Conservation (phyloP, 176 grass and related monocot genomes). For the Neostapfia colusana region DNA sequence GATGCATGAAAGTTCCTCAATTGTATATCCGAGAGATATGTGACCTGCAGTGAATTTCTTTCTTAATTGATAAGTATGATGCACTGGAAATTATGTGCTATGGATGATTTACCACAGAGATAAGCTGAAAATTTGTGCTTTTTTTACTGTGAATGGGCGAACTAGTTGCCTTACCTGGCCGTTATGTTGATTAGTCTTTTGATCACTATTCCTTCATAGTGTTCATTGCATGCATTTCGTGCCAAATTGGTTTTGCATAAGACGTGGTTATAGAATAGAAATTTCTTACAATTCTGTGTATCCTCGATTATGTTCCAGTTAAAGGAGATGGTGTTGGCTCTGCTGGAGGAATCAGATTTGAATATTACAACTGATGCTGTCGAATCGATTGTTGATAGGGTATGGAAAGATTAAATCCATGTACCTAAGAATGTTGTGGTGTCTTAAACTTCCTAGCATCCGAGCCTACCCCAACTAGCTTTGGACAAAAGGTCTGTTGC, state of each 20-base stretch:
- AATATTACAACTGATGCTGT: conserved; percentile 42
- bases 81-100: neutral
- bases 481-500: too few species aligned
- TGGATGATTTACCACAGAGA: neutral
- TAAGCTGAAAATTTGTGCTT: neutral
- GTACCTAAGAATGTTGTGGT: neutral
- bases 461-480: neutral
- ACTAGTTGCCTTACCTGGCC: neutral
- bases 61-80: neutral
- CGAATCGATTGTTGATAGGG: conserved; percentile 42
- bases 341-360: conserved; percentile 48
- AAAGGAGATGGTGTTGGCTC: conserved; percentile 50
- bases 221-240: neutral
- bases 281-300: neutral
- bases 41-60: neutral
- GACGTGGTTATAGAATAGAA: neutral
- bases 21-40: neutral
- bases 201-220: neutral
- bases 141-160: too few species aligned
- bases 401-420: conserved; percentile 37
- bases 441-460: neutral
- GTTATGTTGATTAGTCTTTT: neutral
- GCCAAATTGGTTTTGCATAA: neutral
- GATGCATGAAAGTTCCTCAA: neutral
- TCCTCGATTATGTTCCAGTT: conserved; percentile 7